A percentile compares a stretch with the other conserved stretches of the same genome.
Evolutionary conservation across 1,284 basidiomycete genomes (phyloP).

Genomic region (Pisolithus thermaeus): DNA sequence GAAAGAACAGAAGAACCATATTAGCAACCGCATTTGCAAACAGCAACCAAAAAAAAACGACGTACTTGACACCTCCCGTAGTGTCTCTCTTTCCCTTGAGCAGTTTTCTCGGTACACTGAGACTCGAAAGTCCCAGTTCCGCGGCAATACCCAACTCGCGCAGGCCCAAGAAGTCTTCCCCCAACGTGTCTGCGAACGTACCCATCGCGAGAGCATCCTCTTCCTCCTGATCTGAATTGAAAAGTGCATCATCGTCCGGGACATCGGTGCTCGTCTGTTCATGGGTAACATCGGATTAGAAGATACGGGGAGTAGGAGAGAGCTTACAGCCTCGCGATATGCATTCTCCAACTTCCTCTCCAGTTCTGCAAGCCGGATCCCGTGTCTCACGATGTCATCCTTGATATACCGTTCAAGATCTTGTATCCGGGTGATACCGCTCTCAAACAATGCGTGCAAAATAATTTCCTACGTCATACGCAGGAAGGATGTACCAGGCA

Average conservation of each 20-base stretch:
- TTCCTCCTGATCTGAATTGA: slow-evolving; percentile 67
- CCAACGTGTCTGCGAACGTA: slow-evolving; percentile 76
- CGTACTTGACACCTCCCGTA: slow-evolving; percentile 41
- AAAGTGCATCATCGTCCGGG: slow-evolving; percentile 75
- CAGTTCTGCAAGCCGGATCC: slow-evolving; percentile 68
- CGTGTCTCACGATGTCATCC: slow-evolving; percentile 86
- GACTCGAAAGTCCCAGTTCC: slow-evolving; percentile 77
- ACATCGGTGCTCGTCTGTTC: slow-evolving; percentile 54
- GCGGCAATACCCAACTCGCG: slow-evolving; percentile 84
- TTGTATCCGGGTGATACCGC: slow-evolving; percentile 68
- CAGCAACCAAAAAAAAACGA: slow-evolving; percentile 10
- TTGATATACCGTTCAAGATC: slow-evolving; percentile 84
- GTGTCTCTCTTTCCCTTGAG: slow-evolving; percentile 62
- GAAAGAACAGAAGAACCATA: neutral
- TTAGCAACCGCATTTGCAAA: neutral
- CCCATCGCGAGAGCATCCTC: slow-evolving; percentile 78
- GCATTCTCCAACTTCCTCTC: slow-evolving; percentile 82
- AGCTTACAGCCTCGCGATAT: slow-evolving; percentile 72
- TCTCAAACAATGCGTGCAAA: slow-evolving; percentile 84
- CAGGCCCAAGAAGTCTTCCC: slow-evolving; percentile 92
- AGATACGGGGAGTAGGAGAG: neutral
- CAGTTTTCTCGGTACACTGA: slow-evolving; percentile 76
- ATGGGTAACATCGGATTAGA: slow-evolving; percentile 5
- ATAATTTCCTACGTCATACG: slow-evolving; percentile 73
- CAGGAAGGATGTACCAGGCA: neutral